phyloP scores from a whole-genome alignment of 2,329 filamentous ascomycete genomes.

The Pseudocercospora eumusae region DNA sequence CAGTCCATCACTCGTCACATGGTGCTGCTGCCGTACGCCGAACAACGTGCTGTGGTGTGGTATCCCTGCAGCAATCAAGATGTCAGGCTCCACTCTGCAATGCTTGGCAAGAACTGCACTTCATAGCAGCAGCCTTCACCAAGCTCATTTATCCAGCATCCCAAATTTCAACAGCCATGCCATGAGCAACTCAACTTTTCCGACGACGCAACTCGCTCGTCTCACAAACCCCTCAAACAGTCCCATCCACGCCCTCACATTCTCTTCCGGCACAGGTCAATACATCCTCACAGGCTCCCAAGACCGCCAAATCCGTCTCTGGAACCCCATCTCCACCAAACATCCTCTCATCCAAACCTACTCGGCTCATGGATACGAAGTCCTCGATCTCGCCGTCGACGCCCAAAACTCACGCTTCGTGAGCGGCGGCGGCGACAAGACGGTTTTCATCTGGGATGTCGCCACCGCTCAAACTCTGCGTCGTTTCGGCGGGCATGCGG shows the following conservation, averaged over 20 bases:
- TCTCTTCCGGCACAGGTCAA: constrained; percentile 52
- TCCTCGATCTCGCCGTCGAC: constrained; percentile 74
- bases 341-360: constrained; percentile 76
- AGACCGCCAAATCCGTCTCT: constrained; percentile 82
- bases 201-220: constrained; percentile 30
- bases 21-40: neutral
- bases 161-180: constrained; percentile 14
- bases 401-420: constrained; percentile 81
- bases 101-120: constrained; percentile 12
- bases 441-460: constrained; percentile 94
- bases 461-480: constrained; percentile 73
- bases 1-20: neutral
- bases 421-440: constrained; percentile 84
- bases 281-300: constrained; percentile 78
- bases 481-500: constrained; percentile 66
- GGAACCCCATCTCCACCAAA: constrained; percentile 63
- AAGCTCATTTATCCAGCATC: neutral
- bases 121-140: too few relatives aligned
- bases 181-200: constrained; percentile 28
- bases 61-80: neutral
- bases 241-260: constrained; percentile 53
- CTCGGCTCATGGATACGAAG: constrained; percentile 85
- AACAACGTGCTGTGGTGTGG: neutral
- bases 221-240: constrained; percentile 39
- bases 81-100: neutral